Percentiles rank a stretch among this genome's conserved stretches.
These are phyloP conservation scores for Heterobasidion occidentale DNA, from an alignment of 1,284 basidiomycete genomes.

Conservation along the genomic window DNA sequence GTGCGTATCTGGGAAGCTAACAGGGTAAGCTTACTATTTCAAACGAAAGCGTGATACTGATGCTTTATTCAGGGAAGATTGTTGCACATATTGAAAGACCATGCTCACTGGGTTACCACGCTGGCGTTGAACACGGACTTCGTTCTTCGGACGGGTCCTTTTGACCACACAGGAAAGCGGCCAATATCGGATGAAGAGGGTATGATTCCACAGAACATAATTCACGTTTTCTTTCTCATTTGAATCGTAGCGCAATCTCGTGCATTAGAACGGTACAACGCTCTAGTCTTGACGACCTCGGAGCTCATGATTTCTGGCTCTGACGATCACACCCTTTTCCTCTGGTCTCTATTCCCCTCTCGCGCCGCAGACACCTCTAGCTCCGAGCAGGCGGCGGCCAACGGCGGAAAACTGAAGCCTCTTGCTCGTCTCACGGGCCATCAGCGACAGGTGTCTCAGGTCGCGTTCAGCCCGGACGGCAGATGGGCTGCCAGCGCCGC, in stretches of 20 bases:
- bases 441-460: conserved; percentile 93
- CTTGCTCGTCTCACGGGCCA: conserved; percentile 87
- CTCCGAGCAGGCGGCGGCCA: conserved; percentile 22
- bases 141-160: conserved; percentile 90
- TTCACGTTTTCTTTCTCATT: background rate
- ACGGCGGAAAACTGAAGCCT: conserved; percentile 69
- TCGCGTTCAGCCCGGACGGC: conserved; percentile 93
- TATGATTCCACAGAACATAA: conserved; percentile 16
- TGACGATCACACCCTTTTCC: conserved; percentile 91
- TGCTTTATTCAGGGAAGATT: conserved; percentile 43
- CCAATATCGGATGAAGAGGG: conserved; percentile 77
- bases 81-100: conserved; percentile 80
- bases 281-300: conserved; percentile 58
- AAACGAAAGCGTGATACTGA: too few species aligned
- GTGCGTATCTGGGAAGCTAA: conserved; percentile 92
- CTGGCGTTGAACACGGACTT: conserved; percentile 95
- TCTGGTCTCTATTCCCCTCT: conserved; percentile 75
- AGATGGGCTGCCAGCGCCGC: conserved; percentile 86
- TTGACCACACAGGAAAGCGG: conserved; percentile 78
- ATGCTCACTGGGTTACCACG: conserved; percentile 99
- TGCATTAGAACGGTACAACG: conserved; percentile 70
- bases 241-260: conserved; percentile 54
- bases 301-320: conserved; percentile 91
- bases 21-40: too few species aligned
- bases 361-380: conserved; percentile 27